Conservation (phyloP, 2,329 filamentous ascomycete genomes). For the Hypoxylon rubiginosum region DNA sequence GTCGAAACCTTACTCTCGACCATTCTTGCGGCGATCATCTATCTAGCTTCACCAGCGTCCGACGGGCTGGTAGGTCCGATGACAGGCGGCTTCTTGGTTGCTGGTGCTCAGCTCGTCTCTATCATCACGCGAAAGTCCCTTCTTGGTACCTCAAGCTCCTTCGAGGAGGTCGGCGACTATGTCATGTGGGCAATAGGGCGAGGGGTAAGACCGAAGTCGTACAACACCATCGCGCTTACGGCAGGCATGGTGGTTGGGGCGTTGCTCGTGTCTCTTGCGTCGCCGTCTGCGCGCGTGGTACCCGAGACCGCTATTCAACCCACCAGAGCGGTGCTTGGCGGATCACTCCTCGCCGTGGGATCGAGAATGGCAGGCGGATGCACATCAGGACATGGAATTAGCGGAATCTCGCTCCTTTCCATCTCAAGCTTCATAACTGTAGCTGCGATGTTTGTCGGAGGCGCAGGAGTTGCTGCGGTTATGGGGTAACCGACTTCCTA, state of each 20-base stretch:
- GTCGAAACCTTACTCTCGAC: constrained; percentile 60
- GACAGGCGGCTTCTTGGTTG: constrained; percentile 71
- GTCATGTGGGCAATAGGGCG: constrained; percentile 61
- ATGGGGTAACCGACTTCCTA: constrained; percentile 18
- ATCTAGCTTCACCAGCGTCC: constrained; percentile 51
- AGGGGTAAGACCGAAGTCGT: constrained; percentile 52
- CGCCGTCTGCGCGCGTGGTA: constrained; percentile 51
- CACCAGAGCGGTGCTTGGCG: constrained; percentile 63
- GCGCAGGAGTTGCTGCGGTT: constrained; percentile 52
- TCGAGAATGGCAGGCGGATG: constrained; percentile 75
- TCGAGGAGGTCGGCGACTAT: constrained; percentile 70
- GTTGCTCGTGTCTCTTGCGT: constrained; percentile 53
- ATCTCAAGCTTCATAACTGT: constrained; percentile 74
- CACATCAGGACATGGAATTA: constrained; percentile 77
- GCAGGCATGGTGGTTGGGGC: constrained; percentile 64
- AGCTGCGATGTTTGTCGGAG: constrained; percentile 68
- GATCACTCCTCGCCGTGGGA: constrained; percentile 70
- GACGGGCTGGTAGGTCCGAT: constrained; percentile 59
- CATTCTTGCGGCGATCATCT: constrained; percentile 56
- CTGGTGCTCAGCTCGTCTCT: constrained; percentile 69
- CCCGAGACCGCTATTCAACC: constrained; percentile 49
- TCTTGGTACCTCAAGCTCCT: constrained; percentile 72
- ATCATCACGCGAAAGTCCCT: constrained; percentile 65
- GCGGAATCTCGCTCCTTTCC: constrained; percentile 73
- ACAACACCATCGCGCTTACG: constrained; percentile 65